These are phyloP conservation scores for Vitis amurensis DNA, from an alignment of 164 flowering plant species.

Conservation along the genomic window DNA sequence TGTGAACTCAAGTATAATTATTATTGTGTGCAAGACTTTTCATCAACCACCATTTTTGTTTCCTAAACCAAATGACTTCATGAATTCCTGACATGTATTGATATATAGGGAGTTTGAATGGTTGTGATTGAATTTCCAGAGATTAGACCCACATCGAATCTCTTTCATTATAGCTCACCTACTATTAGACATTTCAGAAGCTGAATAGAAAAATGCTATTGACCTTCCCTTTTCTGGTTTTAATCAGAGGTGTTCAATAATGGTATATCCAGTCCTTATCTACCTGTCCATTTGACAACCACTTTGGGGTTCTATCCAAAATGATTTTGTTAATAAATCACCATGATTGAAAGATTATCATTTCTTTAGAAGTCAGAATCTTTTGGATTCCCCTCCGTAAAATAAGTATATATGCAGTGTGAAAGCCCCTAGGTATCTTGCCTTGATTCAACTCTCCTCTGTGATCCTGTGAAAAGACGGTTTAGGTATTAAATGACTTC, in stretches of 20 bases:
- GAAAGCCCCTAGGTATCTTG: neutral
- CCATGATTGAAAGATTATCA: neutral
- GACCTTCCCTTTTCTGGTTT: neutral
- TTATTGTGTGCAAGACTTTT: neutral
- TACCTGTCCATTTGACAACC: neutral
- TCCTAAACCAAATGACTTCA: neutral
- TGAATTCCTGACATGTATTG: neutral
- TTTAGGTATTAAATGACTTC: neutral
- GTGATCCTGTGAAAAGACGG: neutral
- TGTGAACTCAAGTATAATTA: too few species aligned
- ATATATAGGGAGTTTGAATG: neutral
- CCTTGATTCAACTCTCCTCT: neutral
- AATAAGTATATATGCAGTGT: neutral
- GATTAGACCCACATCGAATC: neutral
- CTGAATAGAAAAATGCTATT: neutral
- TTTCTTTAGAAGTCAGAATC: neutral
- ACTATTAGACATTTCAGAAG: neutral
- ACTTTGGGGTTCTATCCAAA: neutral
- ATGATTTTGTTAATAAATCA: neutral
- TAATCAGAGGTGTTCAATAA: neutral
- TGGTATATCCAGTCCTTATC: neutral
- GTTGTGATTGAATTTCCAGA: neutral
- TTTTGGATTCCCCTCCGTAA: neutral
- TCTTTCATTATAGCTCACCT: neutral
- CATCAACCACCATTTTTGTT: neutral